Evolutionary conservation across 192 early-diverging fungal species (phyloP).

Genomic region (Coemansia sp.): DNA sequence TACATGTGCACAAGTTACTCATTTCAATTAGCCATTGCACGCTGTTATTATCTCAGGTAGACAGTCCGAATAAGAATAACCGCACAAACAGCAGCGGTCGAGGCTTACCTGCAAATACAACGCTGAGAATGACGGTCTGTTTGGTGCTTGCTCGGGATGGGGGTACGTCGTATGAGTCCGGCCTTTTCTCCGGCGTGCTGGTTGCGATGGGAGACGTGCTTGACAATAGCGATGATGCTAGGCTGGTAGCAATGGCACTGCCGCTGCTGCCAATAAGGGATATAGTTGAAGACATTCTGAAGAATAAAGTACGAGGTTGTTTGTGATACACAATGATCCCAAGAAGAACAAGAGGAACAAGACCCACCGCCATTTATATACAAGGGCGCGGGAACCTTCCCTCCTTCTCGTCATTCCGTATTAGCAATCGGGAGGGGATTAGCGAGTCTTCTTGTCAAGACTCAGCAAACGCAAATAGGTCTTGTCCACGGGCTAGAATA

Average conservation of each 20-base stretch:
- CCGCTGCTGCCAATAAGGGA: background rate
- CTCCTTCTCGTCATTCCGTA: no score
- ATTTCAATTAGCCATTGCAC: background rate
- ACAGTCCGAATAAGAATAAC: no score
- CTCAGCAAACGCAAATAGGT: background rate
- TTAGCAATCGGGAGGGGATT: no score
- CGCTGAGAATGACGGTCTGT: slow-evolving; percentile 23
- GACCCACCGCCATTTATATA: background rate
- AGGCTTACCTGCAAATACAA: slow-evolving; percentile 21
- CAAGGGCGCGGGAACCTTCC: no score
- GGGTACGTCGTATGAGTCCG: background rate
- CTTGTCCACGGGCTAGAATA: background rate
- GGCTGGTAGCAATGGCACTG: slow-evolving; percentile 4
- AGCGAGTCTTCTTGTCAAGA: background rate
- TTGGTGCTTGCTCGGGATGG: slow-evolving; percentile 8
- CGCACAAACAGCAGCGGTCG: no score
- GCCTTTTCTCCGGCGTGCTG: background rate
- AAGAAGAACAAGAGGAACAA: background rate
- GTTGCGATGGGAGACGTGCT: background rate
- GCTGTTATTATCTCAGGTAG: no score
- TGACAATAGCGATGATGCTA: background rate
- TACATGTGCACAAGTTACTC: background rate
- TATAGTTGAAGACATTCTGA: background rate
- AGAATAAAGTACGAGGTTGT: background rate
- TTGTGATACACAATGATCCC: background rate